A percentile compares a stretch with the other conserved stretches of the same genome.
Conservation (phyloP, 177 flowering plant species). For the Vitis hybrid region DNA sequence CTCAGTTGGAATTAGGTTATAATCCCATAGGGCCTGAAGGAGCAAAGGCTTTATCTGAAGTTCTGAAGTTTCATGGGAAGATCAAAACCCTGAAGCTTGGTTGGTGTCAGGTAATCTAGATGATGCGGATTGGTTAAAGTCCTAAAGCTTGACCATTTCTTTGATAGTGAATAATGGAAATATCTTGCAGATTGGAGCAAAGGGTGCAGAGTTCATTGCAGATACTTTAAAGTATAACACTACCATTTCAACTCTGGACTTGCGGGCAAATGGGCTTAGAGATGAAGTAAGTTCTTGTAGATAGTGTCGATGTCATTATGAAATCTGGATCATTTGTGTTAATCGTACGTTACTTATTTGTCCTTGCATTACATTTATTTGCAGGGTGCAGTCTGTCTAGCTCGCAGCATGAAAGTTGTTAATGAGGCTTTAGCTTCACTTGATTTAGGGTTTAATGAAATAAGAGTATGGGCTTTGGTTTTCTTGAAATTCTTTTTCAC, state of each 20-base stretch:
- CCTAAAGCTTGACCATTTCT: neutral
- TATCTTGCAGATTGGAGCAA: slow-evolving; percentile 76
- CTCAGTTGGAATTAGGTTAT: slow-evolving; percentile 84
- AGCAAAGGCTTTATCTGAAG: slow-evolving; percentile 75
- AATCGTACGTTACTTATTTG: slow-evolving; percentile 5
- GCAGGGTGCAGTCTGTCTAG: slow-evolving; percentile 81
- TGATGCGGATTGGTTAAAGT: neutral
- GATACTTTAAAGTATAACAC: slow-evolving; percentile 82
- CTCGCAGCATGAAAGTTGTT: slow-evolving; percentile 92
- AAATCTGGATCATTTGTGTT: neutral
- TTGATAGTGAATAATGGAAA: neutral
- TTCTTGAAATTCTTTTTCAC: neutral
- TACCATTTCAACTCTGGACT: slow-evolving; percentile 74
- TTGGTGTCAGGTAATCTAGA: slow-evolving; percentile 87
- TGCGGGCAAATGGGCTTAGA: slow-evolving; percentile 89
- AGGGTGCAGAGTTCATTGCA: slow-evolving; percentile 86
- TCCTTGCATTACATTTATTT: slow-evolving; percentile 10
- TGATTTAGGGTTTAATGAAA: slow-evolving; percentile 91
- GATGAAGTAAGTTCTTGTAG: slow-evolving; percentile 59
- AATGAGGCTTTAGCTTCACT: slow-evolving; percentile 85
- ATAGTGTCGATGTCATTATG: neutral
- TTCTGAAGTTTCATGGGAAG: slow-evolving; percentile 90
- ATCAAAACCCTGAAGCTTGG: slow-evolving; percentile 84
- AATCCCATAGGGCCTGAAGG: slow-evolving; percentile 97
- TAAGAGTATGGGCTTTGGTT: slow-evolving; percentile 52